phyloP scores from a whole-genome alignment of 2,329 filamentous ascomycete genomes.

The Pseudogymnoascus destructans region DNA sequence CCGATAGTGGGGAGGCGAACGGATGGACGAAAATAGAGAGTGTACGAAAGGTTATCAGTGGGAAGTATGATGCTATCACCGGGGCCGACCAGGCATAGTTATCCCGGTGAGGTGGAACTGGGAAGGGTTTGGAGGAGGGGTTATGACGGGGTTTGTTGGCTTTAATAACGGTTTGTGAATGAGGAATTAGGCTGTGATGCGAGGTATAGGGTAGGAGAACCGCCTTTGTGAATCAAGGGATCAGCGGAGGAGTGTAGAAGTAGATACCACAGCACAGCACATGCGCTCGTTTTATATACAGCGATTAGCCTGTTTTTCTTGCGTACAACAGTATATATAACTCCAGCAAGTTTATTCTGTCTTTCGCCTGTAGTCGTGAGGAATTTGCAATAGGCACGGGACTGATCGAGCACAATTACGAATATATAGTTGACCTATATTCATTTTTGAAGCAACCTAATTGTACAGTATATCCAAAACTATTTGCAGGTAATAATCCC shows the following conservation, averaged over 20 bases:
- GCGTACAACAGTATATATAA: conserved; percentile 1
- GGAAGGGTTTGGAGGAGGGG: neutral
- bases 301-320: neutral
- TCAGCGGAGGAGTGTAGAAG: neutral
- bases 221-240: neutral
- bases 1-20: conserved; percentile 29
- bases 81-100: neutral
- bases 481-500: neutral
- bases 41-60: conserved; percentile 55
- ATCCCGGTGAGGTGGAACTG: neutral
- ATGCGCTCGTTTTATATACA: conserved; percentile 3
- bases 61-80: conserved; percentile 53
- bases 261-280: conserved; percentile 1
- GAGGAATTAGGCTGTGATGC: neutral
- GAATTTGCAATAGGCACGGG: too few species aligned
- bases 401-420: too few species aligned
- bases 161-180: neutral
- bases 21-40: conserved; percentile 56
- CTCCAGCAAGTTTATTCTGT: neutral
- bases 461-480: conserved; percentile 3
- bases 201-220: neutral
- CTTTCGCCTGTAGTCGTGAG: too few species aligned
- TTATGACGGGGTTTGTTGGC: neutral
- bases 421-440: neutral
- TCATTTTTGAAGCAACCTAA: neutral